Evolutionary conservation across 2,329 filamentous ascomycete species (phyloP).

Genomic region (Dactylellina sp.): DNA sequence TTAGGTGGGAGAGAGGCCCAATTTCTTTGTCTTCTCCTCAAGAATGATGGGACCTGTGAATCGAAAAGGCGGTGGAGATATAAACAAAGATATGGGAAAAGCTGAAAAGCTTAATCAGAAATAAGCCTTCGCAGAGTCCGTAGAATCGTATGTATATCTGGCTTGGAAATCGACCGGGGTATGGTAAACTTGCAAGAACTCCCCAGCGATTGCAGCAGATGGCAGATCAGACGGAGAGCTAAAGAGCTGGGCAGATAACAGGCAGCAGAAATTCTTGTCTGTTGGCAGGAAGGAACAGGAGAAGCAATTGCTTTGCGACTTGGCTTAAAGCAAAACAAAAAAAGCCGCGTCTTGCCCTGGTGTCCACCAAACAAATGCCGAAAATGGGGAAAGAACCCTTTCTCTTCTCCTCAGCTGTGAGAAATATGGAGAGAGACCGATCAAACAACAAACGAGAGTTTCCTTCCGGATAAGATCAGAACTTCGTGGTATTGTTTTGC

Average conservation of each 20-base stretch:
- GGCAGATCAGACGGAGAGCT: slow-evolving; percentile 48
- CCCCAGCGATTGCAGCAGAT: slow-evolving; percentile 27
- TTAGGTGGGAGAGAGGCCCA: not conserved
- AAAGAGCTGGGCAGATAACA: slow-evolving; percentile 42
- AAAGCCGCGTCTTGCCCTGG: slow-evolving; percentile 1
- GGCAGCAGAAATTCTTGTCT: slow-evolving; percentile 36
- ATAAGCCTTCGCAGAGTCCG: slow-evolving; percentile 50
- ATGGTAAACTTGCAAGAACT: slow-evolving; percentile 16
- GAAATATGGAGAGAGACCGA: too few relatives aligned
- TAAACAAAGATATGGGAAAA: slow-evolving; percentile 31
- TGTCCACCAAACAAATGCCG: not conserved
- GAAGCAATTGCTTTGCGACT: slow-evolving; percentile 36
- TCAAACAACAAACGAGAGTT: slow-evolving; percentile 24
- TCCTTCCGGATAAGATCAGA: slow-evolving; percentile 54
- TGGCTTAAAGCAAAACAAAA: slow-evolving; percentile 19
- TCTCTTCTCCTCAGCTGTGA: not conserved
- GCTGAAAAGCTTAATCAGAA: slow-evolving; percentile 50
- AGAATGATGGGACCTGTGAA: not conserved
- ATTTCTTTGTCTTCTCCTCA: not conserved
- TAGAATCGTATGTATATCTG: slow-evolving; percentile 27
- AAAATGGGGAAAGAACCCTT: not conserved
- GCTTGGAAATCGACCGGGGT: slow-evolving; percentile 42
- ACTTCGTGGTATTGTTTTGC: slow-evolving; percentile 29
- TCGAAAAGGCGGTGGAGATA: not conserved
- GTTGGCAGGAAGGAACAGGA: slow-evolving; percentile 18